Percentiles rank a stretch among this genome's conserved stretches.
Evolutionary conservation across 306 rosid species (phyloP).

Genomic region (Pyrus pyrifolia): DNA sequence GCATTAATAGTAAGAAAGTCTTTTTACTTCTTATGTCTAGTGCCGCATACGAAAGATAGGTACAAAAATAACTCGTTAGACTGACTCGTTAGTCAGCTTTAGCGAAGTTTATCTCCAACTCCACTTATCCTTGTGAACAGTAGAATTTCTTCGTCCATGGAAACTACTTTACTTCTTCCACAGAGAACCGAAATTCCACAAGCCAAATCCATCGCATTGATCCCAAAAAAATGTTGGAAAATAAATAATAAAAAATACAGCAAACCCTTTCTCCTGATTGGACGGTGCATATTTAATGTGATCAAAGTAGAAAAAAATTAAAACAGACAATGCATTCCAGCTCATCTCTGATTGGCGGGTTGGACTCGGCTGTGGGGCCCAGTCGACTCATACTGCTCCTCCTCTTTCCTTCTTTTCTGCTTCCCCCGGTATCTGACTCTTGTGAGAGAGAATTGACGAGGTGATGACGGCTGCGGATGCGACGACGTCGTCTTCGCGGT

Average conservation of each 20-base stretch:
- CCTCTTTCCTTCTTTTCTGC: background rate
- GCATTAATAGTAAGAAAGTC: too few species aligned
- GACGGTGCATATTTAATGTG: background rate
- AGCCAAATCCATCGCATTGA: background rate
- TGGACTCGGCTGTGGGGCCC: background rate
- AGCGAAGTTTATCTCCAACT: background rate
- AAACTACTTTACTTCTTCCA: background rate
- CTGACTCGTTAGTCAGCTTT: too few species aligned
- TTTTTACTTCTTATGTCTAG: too few species aligned
- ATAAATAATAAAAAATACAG: accelerated
- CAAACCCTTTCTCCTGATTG: background rate
- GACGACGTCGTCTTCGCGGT: constrained; percentile 20
- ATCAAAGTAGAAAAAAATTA: background rate
- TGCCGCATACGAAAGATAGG: too few species aligned
- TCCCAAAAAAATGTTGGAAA: too few species aligned
- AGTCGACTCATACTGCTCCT: background rate
- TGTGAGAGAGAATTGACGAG: constrained; percentile 26
- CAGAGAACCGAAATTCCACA: background rate
- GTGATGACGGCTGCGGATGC: constrained; percentile 53
- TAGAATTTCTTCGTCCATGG: background rate
- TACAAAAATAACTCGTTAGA: too few species aligned
- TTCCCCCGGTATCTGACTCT: background rate
- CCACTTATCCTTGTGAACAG: background rate
- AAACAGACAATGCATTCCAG: background rate
- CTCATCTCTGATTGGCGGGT: background rate